Conservation (phyloP, 495 filamentous ascomycete genomes). For the Penicillium simplicissimum region DNA sequence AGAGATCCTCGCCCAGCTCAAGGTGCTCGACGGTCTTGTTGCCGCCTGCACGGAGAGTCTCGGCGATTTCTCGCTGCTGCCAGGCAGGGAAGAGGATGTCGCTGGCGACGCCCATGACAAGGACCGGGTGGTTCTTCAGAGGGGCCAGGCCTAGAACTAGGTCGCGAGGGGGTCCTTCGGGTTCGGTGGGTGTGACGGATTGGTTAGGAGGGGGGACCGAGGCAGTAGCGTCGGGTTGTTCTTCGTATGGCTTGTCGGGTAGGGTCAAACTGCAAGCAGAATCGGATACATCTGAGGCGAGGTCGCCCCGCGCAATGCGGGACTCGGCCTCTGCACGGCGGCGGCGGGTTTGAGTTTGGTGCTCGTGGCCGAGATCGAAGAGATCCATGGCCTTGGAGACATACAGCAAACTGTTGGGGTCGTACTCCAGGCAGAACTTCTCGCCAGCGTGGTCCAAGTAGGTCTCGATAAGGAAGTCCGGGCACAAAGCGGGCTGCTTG, state of each 20-base stretch:
- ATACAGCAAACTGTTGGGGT: constrained; percentile 94
- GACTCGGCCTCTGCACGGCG: constrained; percentile 51
- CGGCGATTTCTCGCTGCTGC: constrained; percentile 95
- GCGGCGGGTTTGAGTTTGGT: constrained; percentile 54
- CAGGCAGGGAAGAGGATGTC: constrained; percentile 98
- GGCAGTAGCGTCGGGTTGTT: constrained; percentile 56
- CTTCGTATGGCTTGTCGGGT: constrained; percentile 82
- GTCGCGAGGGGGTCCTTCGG: constrained; percentile 63
- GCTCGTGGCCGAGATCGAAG: constrained; percentile 81
- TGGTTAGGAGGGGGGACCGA: constrained; percentile 30
- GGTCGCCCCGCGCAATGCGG: constrained; percentile 46
- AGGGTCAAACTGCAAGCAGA: constrained; percentile 78
- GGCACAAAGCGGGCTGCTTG: constrained; percentile 86
- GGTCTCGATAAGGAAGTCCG: constrained; percentile 97
- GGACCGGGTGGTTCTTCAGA: constrained; percentile 70
- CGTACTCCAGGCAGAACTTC: constrained; percentile 98
- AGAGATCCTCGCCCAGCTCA: constrained; percentile 89
- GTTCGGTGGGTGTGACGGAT: constrained; percentile 16
- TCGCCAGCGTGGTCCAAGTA: constrained; percentile 98
- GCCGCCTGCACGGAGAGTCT: constrained; percentile 72
- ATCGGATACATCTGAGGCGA: constrained; percentile 30
- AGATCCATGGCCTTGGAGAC: constrained; percentile 99
- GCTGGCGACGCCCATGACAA: constrained; percentile 93
- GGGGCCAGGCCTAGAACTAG: constrained; percentile 72
- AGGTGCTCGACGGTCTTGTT: constrained; percentile 81